Percentiles rank a stretch among this genome's conserved stretches.
Evolutionary conservation across 2,329 filamentous ascomycete species (phyloP).

Genomic region (Fusarium tanahbumbuense): DNA sequence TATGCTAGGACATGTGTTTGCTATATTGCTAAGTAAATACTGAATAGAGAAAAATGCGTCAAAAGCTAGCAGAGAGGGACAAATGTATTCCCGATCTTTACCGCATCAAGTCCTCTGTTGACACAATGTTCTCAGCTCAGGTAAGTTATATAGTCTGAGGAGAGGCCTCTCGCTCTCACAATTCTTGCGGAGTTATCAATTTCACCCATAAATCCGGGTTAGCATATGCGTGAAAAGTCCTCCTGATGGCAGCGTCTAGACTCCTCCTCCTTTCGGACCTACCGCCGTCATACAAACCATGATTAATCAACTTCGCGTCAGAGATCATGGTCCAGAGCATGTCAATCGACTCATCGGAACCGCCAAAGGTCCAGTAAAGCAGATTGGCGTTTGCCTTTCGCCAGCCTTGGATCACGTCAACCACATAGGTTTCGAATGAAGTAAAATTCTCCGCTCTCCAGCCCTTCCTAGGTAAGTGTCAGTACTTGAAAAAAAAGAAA

Average conservation of each 20-base stretch:
- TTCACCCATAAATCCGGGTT: not conserved
- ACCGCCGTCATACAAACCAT: no score
- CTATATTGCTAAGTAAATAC: not conserved
- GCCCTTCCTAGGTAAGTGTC: not conserved
- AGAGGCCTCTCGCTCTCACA: no score
- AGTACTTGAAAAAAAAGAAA: no score
- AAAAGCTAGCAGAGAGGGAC: fast-evolving
- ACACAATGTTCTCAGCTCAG: not conserved
- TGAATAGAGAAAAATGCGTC: not conserved
- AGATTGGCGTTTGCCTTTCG: not conserved
- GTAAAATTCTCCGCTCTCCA: not conserved
- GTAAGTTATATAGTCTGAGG: no score
- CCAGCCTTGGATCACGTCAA: not conserved
- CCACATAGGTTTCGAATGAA: not conserved
- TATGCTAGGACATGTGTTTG: not conserved
- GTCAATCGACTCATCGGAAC: not conserved
- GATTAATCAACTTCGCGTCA: not conserved
- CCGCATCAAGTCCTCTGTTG: not conserved
- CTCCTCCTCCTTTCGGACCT: no score
- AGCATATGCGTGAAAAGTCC: not conserved
- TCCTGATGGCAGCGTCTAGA: not conserved
- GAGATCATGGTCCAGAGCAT: not conserved
- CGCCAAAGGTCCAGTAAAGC: not conserved
- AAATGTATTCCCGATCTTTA: not conserved
- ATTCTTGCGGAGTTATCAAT: no score